Percentiles rank a stretch among this genome's conserved stretches.
Conservation (phyloP, 192 early-diverging fungal species). For the Dissophora globulifera region DNA sequence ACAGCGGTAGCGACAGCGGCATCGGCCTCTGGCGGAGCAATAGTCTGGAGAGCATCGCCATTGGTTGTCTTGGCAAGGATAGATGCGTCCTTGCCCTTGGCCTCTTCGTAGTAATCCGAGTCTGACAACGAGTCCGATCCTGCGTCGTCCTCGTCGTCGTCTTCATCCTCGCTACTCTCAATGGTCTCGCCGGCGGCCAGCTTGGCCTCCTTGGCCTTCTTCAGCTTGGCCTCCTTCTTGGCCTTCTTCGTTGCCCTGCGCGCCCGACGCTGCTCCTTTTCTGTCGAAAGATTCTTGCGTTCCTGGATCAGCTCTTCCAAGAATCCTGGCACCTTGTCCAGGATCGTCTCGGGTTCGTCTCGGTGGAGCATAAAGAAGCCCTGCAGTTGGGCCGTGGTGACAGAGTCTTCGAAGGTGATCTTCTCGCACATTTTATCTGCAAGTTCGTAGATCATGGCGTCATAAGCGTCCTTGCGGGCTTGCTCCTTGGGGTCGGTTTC, state of each 20-base stretch:
- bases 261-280: slow-evolving; percentile 29
- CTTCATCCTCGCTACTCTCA: slow-evolving; percentile 26
- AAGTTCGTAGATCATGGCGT: slow-evolving; percentile 33
- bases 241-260: slow-evolving; percentile 38
- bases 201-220: slow-evolving; percentile 44
- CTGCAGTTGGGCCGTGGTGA: slow-evolving; percentile 50
- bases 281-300: slow-evolving; percentile 14
- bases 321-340: slow-evolving; percentile 38
- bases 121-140: slow-evolving; percentile 35
- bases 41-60: background rate
- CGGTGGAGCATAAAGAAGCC: slow-evolving; percentile 53
- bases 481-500: slow-evolving; percentile 29
- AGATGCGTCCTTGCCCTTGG: background rate
- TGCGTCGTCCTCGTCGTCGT: slow-evolving; percentile 9
- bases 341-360: slow-evolving; percentile 43
- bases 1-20: slow-evolving; percentile 12
- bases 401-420: slow-evolving; percentile 25
- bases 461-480: slow-evolving; percentile 35
- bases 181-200: slow-evolving; percentile 20
- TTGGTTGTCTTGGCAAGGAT: slow-evolving; percentile 3
- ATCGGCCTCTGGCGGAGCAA: slow-evolving; percentile 2
- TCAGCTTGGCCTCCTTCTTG: slow-evolving; percentile 26
- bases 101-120: slow-evolving; percentile 42
- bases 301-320: slow-evolving; percentile 32
- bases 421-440: slow-evolving; percentile 30